These are phyloP conservation scores for Scheffersomyces quercinus DNA, from an alignment of 1,139 yeast species.

Conservation along the genomic window DNA sequence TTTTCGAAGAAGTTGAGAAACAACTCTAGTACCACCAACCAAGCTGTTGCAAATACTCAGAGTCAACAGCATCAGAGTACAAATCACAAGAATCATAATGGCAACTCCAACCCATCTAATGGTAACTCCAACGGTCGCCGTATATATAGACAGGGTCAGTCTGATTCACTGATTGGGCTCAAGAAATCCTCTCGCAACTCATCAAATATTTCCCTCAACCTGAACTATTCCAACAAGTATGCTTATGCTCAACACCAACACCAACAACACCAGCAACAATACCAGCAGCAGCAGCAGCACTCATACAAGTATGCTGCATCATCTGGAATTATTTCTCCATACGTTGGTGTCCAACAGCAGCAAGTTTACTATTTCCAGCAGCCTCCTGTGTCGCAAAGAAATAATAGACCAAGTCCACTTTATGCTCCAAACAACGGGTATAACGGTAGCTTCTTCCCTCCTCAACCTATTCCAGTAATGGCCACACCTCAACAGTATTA, in stretches of 20 bases:
- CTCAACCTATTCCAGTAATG: conserved; percentile 4
- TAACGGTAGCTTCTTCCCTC: conserved; percentile 6
- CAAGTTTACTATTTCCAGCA: conserved; percentile 7
- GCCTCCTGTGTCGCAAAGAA: not conserved
- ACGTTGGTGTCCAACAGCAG: conserved; percentile 16
- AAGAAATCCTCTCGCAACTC: conserved; percentile 21
- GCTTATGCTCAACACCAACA: conserved; percentile 9
- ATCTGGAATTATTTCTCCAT: conserved; percentile 14
- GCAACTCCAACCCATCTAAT: conserved; percentile 3
- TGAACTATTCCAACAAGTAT: conserved; percentile 14
- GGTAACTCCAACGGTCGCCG: no score
- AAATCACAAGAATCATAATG: conserved; percentile 8
- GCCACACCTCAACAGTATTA: conserved; percentile 9
- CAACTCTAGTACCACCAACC: conserved; percentile 3
- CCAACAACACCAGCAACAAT: not conserved
- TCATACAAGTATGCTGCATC: conserved; percentile 10
- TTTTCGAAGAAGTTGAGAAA: conserved; percentile 7
- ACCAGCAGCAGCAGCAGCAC: conserved; percentile 1
- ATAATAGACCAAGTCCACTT: not conserved
- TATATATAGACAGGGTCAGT: not conserved
- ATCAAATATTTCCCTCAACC: conserved; percentile 26
- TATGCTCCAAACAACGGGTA: not conserved
- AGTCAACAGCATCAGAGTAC: conserved; percentile 2
- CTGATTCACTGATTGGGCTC: conserved; percentile 9
- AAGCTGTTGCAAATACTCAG: not conserved